These are phyloP conservation scores for Porphyrellus cyaneotinctus DNA, from an alignment of 768 basidiomycete species.

Conservation along the genomic window DNA sequence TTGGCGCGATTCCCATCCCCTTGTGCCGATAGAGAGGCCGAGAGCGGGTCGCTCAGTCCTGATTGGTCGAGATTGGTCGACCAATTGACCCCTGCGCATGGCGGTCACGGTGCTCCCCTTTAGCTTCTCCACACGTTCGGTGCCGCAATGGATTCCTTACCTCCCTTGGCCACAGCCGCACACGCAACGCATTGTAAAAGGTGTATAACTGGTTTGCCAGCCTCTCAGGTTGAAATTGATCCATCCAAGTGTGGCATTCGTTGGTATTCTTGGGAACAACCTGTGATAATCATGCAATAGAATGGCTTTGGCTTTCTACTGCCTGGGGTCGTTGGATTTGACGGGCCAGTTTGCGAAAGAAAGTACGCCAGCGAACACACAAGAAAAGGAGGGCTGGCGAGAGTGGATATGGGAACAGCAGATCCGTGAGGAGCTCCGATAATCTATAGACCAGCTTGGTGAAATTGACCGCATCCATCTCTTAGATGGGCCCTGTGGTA, in stretches of 20 bases:
- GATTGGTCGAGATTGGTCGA: too few species aligned
- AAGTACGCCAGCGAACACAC: constrained; percentile 42
- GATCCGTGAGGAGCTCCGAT: constrained; percentile 39
- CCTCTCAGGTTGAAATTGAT: constrained; percentile 65
- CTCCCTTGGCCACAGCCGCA: constrained; percentile 39
- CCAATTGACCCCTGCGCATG: too few species aligned
- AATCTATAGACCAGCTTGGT: not conserved
- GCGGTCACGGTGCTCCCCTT: too few species aligned
- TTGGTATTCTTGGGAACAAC: constrained; percentile 12
- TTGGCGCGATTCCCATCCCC: too few species aligned
- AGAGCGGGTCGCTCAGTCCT: too few species aligned
- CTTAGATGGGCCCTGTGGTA: constrained; percentile 53
- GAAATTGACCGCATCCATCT: not conserved
- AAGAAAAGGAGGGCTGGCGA: constrained; percentile 61
- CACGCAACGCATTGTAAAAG: constrained; percentile 66
- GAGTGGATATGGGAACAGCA: constrained; percentile 93
- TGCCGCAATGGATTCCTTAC: constrained; percentile 11
- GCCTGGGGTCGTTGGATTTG: constrained; percentile 79
- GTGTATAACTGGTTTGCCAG: constrained; percentile 68
- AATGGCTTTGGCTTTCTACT: constrained; percentile 85
- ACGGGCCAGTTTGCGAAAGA: constrained; percentile 42
- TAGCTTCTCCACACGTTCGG: not conserved
- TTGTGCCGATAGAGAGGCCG: too few species aligned
- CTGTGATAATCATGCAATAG: constrained; percentile 38
- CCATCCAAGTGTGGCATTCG: constrained; percentile 54